These are phyloP conservation scores for Beauveria sp. DNA, from an alignment of 2,329 filamentous ascomycete genomes.

Conservation along the genomic window DNA sequence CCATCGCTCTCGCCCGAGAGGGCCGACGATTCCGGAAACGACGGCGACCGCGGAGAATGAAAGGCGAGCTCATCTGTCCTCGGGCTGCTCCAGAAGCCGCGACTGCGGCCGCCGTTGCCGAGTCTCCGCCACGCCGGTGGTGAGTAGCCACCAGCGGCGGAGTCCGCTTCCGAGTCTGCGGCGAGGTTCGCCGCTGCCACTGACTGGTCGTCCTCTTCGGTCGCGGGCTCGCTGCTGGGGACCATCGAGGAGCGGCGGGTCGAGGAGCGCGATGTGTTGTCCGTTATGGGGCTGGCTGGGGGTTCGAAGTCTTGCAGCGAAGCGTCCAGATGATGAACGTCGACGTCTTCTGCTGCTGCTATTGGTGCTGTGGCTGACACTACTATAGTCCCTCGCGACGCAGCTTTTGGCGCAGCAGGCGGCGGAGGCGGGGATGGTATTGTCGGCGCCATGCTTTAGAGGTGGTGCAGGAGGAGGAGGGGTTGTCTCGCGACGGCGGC, in stretches of 20 bases:
- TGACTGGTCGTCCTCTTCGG: constrained; percentile 21
- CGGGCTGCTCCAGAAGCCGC: constrained; percentile 50
- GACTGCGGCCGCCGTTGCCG: constrained; percentile 50
- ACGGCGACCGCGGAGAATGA: constrained; percentile 33
- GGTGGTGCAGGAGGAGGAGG: neutral
- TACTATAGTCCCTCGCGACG: neutral
- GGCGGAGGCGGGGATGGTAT: neutral
- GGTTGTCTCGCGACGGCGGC: neutral
- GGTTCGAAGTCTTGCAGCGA: constrained; percentile 49
- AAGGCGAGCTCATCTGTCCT: constrained; percentile 39
- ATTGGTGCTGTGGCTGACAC: constrained; percentile 11
- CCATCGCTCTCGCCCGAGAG: neutral
- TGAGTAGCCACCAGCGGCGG: constrained; percentile 47
- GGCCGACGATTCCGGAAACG: constrained; percentile 11
- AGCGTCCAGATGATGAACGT: constrained; percentile 40
- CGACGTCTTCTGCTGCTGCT: constrained; percentile 14
- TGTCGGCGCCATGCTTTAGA: neutral
- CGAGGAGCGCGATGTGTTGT: constrained; percentile 10
- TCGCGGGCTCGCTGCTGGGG: constrained; percentile 27
- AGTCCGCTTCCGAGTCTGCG: constrained; percentile 40
- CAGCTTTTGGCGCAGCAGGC: neutral
- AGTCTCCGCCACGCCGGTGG: constrained; percentile 55
- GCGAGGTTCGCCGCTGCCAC: constrained; percentile 16
- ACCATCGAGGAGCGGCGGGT: constrained; percentile 25
- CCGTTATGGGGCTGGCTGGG: constrained; percentile 29